Conservation (phyloP, 1,139 yeast genomes). For the Pichia sp. region DNA sequence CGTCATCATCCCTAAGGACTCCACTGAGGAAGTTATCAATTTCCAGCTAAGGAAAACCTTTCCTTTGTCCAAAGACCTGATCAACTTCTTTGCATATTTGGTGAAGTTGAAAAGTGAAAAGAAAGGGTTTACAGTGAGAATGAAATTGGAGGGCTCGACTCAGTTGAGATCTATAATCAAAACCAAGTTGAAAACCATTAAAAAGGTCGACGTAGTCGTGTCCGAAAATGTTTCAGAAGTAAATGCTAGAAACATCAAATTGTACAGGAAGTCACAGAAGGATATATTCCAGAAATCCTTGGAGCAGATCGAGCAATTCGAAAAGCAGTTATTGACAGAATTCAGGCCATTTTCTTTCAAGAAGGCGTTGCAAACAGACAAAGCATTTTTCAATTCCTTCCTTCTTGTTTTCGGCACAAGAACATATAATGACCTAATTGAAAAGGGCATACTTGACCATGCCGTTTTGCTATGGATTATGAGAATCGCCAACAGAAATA, state of each 20-base stretch:
- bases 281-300: constrained; percentile 42
- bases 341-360: constrained; percentile 51
- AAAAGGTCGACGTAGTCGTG: constrained; percentile 20
- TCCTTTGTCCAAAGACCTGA: constrained; percentile 42
- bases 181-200: constrained; percentile 39
- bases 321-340: constrained; percentile 45
- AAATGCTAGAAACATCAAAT: constrained; percentile 33
- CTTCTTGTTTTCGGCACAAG: constrained; percentile 54
- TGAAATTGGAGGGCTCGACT: constrained; percentile 56
- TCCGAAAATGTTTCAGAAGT: constrained; percentile 12
- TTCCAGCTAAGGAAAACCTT: constrained; percentile 20
- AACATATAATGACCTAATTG: constrained; percentile 47
- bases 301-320: constrained; percentile 46
- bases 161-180: constrained; percentile 51
- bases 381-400: constrained; percentile 50
- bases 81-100: constrained; percentile 50
- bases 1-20: constrained; percentile 36
- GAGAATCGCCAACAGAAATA: constrained; percentile 48
- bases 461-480: constrained; percentile 60
- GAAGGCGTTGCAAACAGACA: constrained; percentile 52
- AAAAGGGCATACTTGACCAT: constrained; percentile 50
- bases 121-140: constrained; percentile 41
- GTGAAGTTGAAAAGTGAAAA: constrained; percentile 37
- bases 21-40: constrained; percentile 36
- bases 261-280: constrained; percentile 44